Conservation (phyloP, 1,139 yeast species). For the Pneumocystis oryctolagi region DNA sequence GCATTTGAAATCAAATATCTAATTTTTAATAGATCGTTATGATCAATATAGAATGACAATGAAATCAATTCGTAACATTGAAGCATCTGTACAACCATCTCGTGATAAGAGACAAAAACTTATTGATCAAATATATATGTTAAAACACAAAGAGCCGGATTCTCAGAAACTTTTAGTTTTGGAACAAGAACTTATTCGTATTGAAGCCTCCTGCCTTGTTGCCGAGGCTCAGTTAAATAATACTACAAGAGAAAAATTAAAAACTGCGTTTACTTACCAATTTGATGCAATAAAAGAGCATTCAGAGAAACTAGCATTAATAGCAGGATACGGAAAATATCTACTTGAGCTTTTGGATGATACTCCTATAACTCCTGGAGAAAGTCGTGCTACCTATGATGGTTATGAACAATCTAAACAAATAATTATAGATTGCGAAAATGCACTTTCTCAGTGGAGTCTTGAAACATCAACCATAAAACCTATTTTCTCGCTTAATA, state of each 20-base stretch:
- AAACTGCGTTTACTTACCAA: constrained; percentile 94
- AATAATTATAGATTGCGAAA: constrained; percentile 92
- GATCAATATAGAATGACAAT: constrained; percentile 94
- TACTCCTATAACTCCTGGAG: constrained; percentile 97
- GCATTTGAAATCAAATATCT: background rate
- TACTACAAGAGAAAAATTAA: constrained; percentile 93
- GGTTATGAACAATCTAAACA: constrained; percentile 97
- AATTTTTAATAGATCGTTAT: constrained; percentile 47
- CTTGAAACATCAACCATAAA: constrained; percentile 87
- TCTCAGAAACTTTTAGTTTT: constrained; percentile 87
- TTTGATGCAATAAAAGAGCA: constrained; percentile 93
- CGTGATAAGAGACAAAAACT: constrained; percentile 96
- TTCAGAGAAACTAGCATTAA: constrained; percentile 88
- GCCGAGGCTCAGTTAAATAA: constrained; percentile 98
- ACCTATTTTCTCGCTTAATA: constrained; percentile 55
- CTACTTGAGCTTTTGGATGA: constrained; percentile 89
- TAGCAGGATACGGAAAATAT: constrained; percentile 98
- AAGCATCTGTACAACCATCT: constrained; percentile 93
- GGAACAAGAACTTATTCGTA: constrained; percentile 97
- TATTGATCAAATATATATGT: constrained; percentile 92
- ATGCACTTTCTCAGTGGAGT: constrained; percentile 92
- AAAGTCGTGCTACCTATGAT: constrained; percentile 94
- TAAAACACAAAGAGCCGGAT: constrained; percentile 96
- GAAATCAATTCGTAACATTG: constrained; percentile 90
- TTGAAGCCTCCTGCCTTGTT: constrained; percentile 96